Percentiles rank a stretch among this genome's conserved stretches.
Conservation (phyloP, 306 rosid species). For the Rubus idaeus region DNA sequence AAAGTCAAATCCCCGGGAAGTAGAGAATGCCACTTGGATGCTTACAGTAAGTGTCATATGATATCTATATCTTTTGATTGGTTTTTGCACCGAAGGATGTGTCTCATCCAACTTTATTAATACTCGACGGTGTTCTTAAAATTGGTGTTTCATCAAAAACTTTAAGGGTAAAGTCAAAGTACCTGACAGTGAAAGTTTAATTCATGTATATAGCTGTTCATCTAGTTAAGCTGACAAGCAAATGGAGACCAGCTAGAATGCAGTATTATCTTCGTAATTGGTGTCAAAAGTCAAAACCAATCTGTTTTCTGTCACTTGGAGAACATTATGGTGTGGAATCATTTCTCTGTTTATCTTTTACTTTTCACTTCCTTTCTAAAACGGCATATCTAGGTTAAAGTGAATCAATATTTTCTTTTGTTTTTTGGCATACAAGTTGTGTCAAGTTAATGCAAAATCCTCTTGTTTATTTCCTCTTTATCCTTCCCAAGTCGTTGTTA, state of each 20-base stretch:
- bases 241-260: background rate
- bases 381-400: background rate
- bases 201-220: background rate
- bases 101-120: background rate
- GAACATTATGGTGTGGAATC: background rate
- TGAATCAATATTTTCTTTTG: background rate
- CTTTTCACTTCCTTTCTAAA: background rate
- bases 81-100: background rate
- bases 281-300: background rate
- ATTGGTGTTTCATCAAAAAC: background rate
- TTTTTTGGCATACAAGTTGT: background rate
- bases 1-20: conserved; percentile 98
- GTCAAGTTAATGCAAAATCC: background rate
- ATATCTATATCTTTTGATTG: conserved; percentile 19
- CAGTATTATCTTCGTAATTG: background rate
- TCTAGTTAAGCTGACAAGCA: background rate
- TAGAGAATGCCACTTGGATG: conserved; percentile 99
- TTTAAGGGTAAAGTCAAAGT: background rate
- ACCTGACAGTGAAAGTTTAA: background rate
- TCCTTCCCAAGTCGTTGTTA: background rate
- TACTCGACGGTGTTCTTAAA: background rate
- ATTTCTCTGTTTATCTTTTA: background rate
- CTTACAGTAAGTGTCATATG: conserved; percentile 77
- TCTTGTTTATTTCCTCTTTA: background rate
- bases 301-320: background rate